Evolutionary conservation across 805 yeast species (phyloP), one percentile per base, ranked within the genome.

Genomic region (Sugiyamaella americana): DNA sequence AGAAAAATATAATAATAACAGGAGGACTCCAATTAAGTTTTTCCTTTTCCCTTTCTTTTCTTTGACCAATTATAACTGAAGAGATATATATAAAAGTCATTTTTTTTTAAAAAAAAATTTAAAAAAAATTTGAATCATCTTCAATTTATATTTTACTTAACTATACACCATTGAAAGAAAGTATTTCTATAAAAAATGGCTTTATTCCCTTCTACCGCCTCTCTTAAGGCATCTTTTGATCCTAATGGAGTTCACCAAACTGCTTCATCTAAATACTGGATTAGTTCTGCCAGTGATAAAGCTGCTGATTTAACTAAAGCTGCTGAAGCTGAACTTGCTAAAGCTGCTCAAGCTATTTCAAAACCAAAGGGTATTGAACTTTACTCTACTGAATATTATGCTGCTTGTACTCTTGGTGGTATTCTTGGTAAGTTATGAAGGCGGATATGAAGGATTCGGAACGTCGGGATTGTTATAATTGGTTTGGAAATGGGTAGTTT

Each of bases 391-490:
- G 80, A 82, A 62, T 84, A 80, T 69, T 84, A 73, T 67, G 70
- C 72, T 46, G 80, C 89, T 44, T 85, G 94, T 66, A 80, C 88
- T 2, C 42, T 81, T 35, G 94, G 89, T 40, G 94, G 91, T 56
- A 74, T 81, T 46, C 39, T 53, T 35, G 59, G 58, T 52, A 51
- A 45, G 57, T 53, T 16, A 26, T 11, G 8, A 13, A 26, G 8
- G 32, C 13, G 32, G 32, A 26, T 8, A 26, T 13, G 32, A 13
- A 13, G 13, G 32, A 8, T 13, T 26, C 32, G 32, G 32, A 26
- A 26, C 8, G 32, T 8, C 13, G 32, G 32, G 13, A 26, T 26
- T 8, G 32, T n/a, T n/a, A n/a, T n/a, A n/a, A n/a, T n/a, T n/a
- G n/a, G n/a, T n/a, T n/a, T n/a, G n/a, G n/a, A n/a, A n/a, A n/a